Base-by-base conservation (phyloP, 306 rosid genomes). In the Cucurbita moschata region DNA sequence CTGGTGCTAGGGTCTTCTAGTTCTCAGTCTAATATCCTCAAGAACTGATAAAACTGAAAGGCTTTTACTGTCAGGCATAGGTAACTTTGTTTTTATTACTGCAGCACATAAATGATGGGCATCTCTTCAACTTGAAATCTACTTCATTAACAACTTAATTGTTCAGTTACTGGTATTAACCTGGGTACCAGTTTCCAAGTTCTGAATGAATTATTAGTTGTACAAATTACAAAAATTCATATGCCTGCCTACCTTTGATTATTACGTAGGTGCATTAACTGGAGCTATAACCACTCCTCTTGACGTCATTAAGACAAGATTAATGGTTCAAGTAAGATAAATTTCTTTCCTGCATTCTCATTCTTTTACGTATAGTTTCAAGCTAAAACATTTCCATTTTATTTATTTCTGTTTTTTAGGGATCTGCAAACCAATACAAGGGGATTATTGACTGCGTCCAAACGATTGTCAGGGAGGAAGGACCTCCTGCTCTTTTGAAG, bases 221-320 rank as follows among this genome's bases (percentile, higher is more conserved):
- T 39, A 63, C 69, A 37, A 46, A 14, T 52, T 46, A 11, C 72
- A 21, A 49, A 47, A 47, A 14, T 21, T 69, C 57, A 46, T 47
- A 8, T 23, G 54, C 65, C 54, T 23, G 54, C 65, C 55, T 39
- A 10, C 46, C 42, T 44, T 46, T 60, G 64, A 18, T 74, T 43
- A 57, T 58, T 40, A 4, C 56, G 14, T 81, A 93, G 98, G 98
- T 68, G 98, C 96, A 70, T 77, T 88, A 79, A 93, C 98, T 67
- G 98, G 97, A 79, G 98, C 97, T 61, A 81, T 89, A 81, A 90
- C 97, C 38, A 90, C 96, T 16, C 98, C 98, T 16, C 98, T 93
- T 69, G 98, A 88, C 80, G 98, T 93, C 75, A 90, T 93, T 67
- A 93, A 93, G 85, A 93, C 98, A 44, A 85, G 97, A 83, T 75